Percentiles rank a stretch among this genome's conserved stretches.
phyloP scores from a whole-genome alignment of 2,329 filamentous ascomycete species.

The Hypomyces rosellus region DNA sequence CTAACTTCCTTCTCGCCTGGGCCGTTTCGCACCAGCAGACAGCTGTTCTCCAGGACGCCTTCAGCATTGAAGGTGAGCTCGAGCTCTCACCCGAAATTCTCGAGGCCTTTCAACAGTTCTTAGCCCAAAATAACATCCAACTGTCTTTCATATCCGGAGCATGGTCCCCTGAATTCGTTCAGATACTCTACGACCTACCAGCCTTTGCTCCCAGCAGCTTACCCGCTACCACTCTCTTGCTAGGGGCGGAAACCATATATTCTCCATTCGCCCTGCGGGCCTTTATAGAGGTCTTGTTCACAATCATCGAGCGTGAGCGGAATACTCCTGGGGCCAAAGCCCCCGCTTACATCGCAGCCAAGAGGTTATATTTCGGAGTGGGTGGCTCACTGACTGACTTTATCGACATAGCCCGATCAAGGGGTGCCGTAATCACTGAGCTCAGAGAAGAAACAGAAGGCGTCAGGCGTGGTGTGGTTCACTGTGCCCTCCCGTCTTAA shows the following conservation, averaged over 20 bases:
- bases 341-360: conserved; percentile 64
- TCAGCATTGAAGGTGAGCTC: conserved; percentile 52
- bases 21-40: conserved; percentile 38
- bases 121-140: conserved; percentile 44
- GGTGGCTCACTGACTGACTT: conserved; percentile 78
- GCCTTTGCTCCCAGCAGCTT: conserved; percentile 5
- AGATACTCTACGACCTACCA: conserved; percentile 42
- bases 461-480: conserved; percentile 55
- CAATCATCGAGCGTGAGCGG: conserved; percentile 45
- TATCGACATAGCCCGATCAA: conserved; percentile 42
- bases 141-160: conserved; percentile 67
- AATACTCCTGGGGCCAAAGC: conserved; percentile 35
- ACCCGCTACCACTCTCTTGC: conserved; percentile 41
- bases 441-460: conserved; percentile 55
- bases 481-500: conserved; percentile 33
- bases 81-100: conserved; percentile 56
- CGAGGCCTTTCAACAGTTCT: conserved; percentile 48
- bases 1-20: conserved; percentile 71
- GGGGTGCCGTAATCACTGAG: conserved; percentile 43
- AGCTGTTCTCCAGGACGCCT: conserved; percentile 37
- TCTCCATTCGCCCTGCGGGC: conserved; percentile 63
- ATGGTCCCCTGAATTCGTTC: conserved; percentile 62
- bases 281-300: conserved; percentile 62
- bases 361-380: conserved; percentile 78
- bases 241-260: conserved; percentile 81